Evolutionary conservation across 176 grass and related monocot species (phyloP).

Genomic region (Aegilops sharonensis): DNA sequence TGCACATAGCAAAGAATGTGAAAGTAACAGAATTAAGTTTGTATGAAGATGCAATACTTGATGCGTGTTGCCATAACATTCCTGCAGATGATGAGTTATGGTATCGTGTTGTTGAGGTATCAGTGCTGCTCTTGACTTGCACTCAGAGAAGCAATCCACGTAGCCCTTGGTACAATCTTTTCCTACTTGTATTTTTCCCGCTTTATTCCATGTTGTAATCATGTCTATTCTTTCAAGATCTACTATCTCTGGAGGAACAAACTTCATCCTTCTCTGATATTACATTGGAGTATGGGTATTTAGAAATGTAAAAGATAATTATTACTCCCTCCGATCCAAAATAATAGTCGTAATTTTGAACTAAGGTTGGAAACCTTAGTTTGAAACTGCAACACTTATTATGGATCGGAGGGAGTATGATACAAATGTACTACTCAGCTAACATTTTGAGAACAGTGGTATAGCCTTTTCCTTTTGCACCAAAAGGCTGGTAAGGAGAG

Average conservation of each 20-base stretch:
- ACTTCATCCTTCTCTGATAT: not conserved
- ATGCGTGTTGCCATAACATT: slow-evolving; percentile 79
- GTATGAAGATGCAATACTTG: slow-evolving; percentile 89
- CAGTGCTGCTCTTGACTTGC: slow-evolving; percentile 64
- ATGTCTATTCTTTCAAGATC: too few relatives aligned
- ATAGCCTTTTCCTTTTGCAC: not conserved
- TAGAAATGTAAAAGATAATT: not conserved
- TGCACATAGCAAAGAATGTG: slow-evolving; percentile 74
- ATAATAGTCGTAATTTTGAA: too few relatives aligned
- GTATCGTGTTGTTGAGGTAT: slow-evolving; percentile 63
- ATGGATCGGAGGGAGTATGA: not conserved
- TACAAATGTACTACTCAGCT: not conserved
- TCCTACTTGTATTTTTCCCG: not conserved
- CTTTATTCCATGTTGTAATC: not conserved
- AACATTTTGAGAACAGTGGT: not conserved
- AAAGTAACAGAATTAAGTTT: slow-evolving; percentile 73
- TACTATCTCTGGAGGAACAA: too few relatives aligned
- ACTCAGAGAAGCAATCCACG: slow-evolving; percentile 70
- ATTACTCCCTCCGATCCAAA: not conserved
- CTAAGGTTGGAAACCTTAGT: too few relatives aligned
- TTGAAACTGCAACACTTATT: not conserved
- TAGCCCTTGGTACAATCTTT: slow-evolving; percentile 61
- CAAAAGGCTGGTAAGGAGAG: not conserved
- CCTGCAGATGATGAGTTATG: slow-evolving; percentile 70
- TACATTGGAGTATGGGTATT: not conserved